Evolutionary conservation across 1,139 yeast genomes (phyloP), one percentile per base, ranked within the genome.

Genomic region (Yamadazyma blattariae): DNA sequence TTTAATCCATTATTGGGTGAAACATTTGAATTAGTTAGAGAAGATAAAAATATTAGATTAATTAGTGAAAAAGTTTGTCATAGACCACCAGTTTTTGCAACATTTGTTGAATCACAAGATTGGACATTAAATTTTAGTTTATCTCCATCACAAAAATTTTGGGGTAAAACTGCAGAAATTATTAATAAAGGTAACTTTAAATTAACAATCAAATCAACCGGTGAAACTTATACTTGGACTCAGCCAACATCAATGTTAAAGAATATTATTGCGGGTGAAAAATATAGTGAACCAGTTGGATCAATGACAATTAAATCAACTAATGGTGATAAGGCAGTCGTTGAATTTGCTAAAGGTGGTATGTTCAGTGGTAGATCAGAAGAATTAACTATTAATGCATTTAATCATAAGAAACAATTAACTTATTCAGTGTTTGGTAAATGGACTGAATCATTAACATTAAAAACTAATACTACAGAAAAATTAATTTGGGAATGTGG

Each of bases 101-200:
- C 82, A 27, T 82, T 77, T 52, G 88, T 79, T 5, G 96, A 90
- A 42, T 70, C 87, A 15, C 59, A 64, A 9, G 61, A 71, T 21
- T 92, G 98, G 97, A 76, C 77, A n/a, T 65, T 88, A 33, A 72
- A 74, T 30, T 87, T 80, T 54, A 74, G 85, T 10, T 79, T 94
- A 2, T 71, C 81, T 22, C 97, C 98, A 0, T 74, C 78, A 21
- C 97, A 90, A 51, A 89, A 88, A 56, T 88, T 87, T 51, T 92
- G 97, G 95, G 97, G 97, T 35, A 92, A 92, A 60, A 82, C 89
- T 28, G 79, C 88, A 11, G 97, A 92, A 57, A 67, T 92, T 39
- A 74, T 76, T 32, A 87, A 88, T 44, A 78, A 75, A 35, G 98
- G 98, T 27, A 64, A 64, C 11, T 65, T 82, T 5, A 72, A 72